phyloP scores from a whole-genome alignment of 2,329 filamentous ascomycete species.

The Trichoderma sp. region DNA sequence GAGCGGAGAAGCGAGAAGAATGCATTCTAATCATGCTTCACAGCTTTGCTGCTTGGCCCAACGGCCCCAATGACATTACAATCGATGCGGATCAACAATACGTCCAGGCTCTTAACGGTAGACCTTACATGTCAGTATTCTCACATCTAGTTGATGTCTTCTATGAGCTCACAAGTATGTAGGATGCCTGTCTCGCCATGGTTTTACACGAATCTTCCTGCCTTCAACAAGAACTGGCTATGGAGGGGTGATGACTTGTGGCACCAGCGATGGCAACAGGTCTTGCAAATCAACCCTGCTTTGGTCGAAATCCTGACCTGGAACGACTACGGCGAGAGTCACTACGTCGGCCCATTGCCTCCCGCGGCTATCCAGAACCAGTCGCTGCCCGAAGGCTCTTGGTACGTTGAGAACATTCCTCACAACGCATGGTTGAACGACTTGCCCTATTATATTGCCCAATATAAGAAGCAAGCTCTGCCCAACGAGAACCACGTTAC shows the following conservation, averaged over 20 bases:
- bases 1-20: not conserved
- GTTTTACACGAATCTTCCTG: not conserved
- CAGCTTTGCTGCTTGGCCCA: not conserved
- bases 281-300: constrained; percentile 46
- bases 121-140: no score
- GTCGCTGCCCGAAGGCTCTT: constrained; percentile 40
- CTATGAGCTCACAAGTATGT: no score
- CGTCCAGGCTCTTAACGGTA: not conserved
- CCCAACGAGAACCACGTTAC: constrained; percentile 28
- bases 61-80: not conserved
- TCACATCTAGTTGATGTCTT: no score
- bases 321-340: constrained; percentile 56
- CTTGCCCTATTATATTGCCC: constrained; percentile 36
- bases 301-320: constrained; percentile 51
- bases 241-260: constrained; percentile 61
- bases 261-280: constrained; percentile 57
- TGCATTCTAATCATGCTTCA: not conserved
- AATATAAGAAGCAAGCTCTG: constrained; percentile 33
- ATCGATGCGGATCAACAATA: not conserved
- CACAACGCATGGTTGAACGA: not conserved
- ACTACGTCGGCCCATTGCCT: constrained; percentile 52
- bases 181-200: not conserved
- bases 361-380: constrained; percentile 35
- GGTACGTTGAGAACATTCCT: constrained; percentile 50
- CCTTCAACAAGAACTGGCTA: constrained; percentile 55